Evolutionary conservation across 73 alveolate genomes (phyloP).

Genomic region (Tetrahymena malaccensis): DNA sequence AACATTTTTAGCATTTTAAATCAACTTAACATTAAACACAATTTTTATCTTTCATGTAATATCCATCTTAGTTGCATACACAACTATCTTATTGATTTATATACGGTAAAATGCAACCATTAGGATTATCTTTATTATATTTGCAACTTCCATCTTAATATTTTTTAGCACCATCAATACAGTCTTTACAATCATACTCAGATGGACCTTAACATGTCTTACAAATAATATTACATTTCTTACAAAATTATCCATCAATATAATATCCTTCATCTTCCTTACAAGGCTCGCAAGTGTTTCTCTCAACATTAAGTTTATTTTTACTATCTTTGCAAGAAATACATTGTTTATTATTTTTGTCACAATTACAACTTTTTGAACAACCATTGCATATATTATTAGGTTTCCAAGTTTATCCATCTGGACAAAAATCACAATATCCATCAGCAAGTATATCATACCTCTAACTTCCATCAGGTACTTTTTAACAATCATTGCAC

Average conservation of each 20-base stretch:
- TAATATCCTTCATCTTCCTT: neutral
- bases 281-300: neutral
- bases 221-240: neutral
- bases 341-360: neutral
- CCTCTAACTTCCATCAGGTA: neutral
- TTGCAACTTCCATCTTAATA: neutral
- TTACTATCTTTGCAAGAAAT: neutral
- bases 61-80: neutral
- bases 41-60: neutral
- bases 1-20: neutral
- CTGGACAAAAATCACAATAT: neutral
- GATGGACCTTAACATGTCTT: neutral
- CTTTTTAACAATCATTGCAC: neutral
- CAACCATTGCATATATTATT: neutral
- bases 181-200: neutral
- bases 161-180: neutral
- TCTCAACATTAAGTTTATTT: neutral
- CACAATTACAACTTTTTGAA: neutral
- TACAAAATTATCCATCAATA: neutral
- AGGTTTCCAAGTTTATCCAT: neutral
- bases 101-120: neutral
- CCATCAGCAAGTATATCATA: neutral
- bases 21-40: neutral
- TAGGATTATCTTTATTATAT: neutral
- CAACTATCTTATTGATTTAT: neutral